Evolutionary conservation across 371 early-diverging fungal species (phyloP), one percentile per base, ranked within the genome.

Genomic region (Haplosporangium sp.): DNA sequence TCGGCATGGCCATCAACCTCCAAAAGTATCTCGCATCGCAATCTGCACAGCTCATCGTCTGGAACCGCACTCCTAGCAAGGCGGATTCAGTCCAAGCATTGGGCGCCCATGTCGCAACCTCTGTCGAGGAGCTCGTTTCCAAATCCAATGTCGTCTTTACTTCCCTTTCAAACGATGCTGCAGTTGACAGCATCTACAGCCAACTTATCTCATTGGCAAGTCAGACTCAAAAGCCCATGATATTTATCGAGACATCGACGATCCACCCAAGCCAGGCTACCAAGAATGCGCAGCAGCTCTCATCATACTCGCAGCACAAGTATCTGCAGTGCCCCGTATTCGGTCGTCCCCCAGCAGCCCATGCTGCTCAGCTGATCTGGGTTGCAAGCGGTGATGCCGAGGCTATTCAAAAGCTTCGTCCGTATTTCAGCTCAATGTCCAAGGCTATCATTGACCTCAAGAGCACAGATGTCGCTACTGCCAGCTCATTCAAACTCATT

Each of bases 401-500:
- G 10, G 56, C 74, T 9, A 63, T 80, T 9, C 53, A 67, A 20
- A 59, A 59, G 42, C 84, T 46, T 6, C 55, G 16, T 55, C 73
- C 20, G 14, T 86, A 62, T 48, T 81, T 45, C 61, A 48, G 9
- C 6, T 50, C 66, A 51, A 74, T 74, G 75, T 65, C 75, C 53
- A 18, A 9, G 14, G 14, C 0, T 6, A 53, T 62, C n/a, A 56
- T 69, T 36, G 65, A 74, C 21, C 69, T 74, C 58, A 55, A 69
- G 61, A 69, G 66, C 41, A 79, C 84, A 0, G 82, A 89, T 61
- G 82, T 82, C 0, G 63, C 56, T 6, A 46, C 62, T 0, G 88
- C 87, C 1, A 82, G 85, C 6, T 76, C 79, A 2, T 81, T 90
- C 59, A 92, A 93, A 71, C 81, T 94, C 11, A 75, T 87, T 38